Percentiles rank a stretch among this genome's conserved stretches.
These are phyloP conservation scores for Trichothecium sympodiale DNA, from an alignment of 2,329 filamentous ascomycete species.

Conservation along the genomic window DNA sequence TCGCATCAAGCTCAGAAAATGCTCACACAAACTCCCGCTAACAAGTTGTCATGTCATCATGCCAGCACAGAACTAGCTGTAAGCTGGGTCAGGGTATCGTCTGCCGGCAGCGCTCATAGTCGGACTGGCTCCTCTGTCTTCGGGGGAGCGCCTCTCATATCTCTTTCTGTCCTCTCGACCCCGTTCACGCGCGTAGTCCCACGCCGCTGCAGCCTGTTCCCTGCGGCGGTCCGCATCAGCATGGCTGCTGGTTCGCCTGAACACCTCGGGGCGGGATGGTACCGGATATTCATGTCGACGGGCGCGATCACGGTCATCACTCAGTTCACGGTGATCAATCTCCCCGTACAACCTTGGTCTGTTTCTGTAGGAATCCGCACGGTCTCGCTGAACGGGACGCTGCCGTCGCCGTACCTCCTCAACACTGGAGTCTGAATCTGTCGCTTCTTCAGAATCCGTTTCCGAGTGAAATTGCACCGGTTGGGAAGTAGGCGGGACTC, in stretches of 20 bases:
- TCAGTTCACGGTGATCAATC: conserved; percentile 16
- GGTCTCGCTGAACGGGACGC: conserved; percentile 11
- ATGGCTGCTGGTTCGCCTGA: conserved; percentile 37
- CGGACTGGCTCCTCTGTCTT: conserved; percentile 19
- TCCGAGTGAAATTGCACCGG: conserved; percentile 29
- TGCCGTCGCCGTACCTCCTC: conserved; percentile 17
- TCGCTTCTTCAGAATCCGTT: conserved; percentile 22
- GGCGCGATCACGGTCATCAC: conserved; percentile 19
- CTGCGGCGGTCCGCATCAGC: conserved; percentile 34
- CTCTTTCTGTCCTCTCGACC: conserved; percentile 22
- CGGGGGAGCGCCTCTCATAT: conserved; percentile 21
- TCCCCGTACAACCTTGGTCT: conserved; percentile 19
- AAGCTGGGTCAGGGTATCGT: conserved; percentile 26
- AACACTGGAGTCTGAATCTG: conserved; percentile 20
- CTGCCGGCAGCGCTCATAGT: conserved; percentile 22
- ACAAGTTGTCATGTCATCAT: background rate
- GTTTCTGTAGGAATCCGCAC: conserved; percentile 18
- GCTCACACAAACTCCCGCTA: no score
- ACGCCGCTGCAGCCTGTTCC: conserved; percentile 17
- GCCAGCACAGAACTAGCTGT: conserved; percentile 6
- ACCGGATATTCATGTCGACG: conserved; percentile 21
- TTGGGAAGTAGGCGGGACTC: conserved; percentile 8
- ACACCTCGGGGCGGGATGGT: conserved; percentile 26
- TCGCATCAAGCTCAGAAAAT: no score
- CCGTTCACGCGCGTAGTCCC: conserved; percentile 19